Percentiles rank a stretch among this genome's conserved stretches.
These are phyloP conservation scores for Paraconiothyrium sp. DNA, from an alignment of 2,329 filamentous ascomycete species.

Conservation along the genomic window DNA sequence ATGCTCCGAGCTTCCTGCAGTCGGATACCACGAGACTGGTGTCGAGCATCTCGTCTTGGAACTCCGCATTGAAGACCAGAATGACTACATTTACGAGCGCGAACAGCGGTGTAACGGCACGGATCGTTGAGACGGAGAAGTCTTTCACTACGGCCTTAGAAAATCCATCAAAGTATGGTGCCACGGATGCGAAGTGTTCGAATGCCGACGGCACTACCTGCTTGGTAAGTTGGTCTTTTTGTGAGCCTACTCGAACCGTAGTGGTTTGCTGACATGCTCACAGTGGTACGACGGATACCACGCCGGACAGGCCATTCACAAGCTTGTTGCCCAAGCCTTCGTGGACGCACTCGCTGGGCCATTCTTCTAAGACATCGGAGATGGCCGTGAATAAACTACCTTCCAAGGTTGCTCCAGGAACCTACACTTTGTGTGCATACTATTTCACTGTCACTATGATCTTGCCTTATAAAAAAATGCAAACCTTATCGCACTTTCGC, in stretches of 20 bases:
- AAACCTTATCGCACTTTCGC: neutral
- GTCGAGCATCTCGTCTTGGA: slow-evolving; percentile 52
- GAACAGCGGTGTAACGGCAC: slow-evolving; percentile 47
- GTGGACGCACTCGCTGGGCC: slow-evolving; percentile 16
- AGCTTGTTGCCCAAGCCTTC: slow-evolving; percentile 23
- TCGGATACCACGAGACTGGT: slow-evolving; percentile 32
- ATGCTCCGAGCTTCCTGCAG: slow-evolving; percentile 25
- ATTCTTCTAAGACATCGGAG: slow-evolving; percentile 8
- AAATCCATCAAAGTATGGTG: slow-evolving; percentile 54
- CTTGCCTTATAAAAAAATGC: too few relatives aligned
- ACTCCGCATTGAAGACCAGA: slow-evolving; percentile 42
- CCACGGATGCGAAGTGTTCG: slow-evolving; percentile 55
- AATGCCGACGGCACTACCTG: slow-evolving; percentile 56
- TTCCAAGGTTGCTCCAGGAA: neutral
- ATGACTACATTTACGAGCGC: slow-evolving; percentile 45
- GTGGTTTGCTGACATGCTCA: neutral
- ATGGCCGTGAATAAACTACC: neutral
- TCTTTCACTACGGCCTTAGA: slow-evolving; percentile 57
- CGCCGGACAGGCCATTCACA: slow-evolving; percentile 21
- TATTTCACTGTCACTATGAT: too few relatives aligned
- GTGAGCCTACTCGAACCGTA: neutral
- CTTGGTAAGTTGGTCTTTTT: slow-evolving; percentile 51
- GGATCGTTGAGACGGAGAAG: slow-evolving; percentile 53
- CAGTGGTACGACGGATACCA: slow-evolving; percentile 11
- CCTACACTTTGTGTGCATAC: neutral